Percentiles rank a stretch among this genome's conserved stretches.
phyloP scores from a whole-genome alignment of 1,284 basidiomycete genomes.

The Volvariella surrecta region DNA sequence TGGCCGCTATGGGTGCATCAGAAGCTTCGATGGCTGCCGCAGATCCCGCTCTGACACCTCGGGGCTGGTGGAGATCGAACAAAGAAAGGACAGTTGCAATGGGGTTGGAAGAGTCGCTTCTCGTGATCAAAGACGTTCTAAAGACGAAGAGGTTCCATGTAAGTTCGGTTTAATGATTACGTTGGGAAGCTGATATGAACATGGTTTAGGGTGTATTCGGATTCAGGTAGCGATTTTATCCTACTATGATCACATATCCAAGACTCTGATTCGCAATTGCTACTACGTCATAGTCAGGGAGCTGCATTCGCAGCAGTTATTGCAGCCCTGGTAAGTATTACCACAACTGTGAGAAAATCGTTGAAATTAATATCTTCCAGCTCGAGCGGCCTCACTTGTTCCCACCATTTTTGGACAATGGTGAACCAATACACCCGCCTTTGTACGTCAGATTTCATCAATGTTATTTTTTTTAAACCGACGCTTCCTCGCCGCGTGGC shows the following conservation, averaged over 20 bases:
- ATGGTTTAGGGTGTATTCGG: slow-evolving; percentile 68
- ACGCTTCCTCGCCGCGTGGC: neutral
- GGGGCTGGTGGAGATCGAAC: slow-evolving; percentile 75
- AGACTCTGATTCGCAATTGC: too few relatives aligned
- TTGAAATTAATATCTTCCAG: slow-evolving; percentile 12
- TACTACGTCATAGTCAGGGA: slow-evolving; percentile 76
- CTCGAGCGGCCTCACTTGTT: slow-evolving; percentile 36
- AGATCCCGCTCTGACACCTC: slow-evolving; percentile 58
- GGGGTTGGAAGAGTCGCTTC: slow-evolving; percentile 55
- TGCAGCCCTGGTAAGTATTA: slow-evolving; percentile 54
- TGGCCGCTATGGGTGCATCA: slow-evolving; percentile 45
- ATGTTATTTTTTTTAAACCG: slow-evolving; percentile 2
- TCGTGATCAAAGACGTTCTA: slow-evolving; percentile 38
- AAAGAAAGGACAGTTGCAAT: slow-evolving; percentile 38
- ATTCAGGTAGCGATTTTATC: slow-evolving; percentile 45
- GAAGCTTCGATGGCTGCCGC: slow-evolving; percentile 39
- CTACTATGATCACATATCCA: too few relatives aligned
- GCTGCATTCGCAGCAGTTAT: slow-evolving; percentile 74
- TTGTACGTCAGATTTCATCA: slow-evolving; percentile 41
- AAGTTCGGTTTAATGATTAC: slow-evolving; percentile 14
- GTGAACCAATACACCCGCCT: slow-evolving; percentile 55
- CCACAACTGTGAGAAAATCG: neutral
- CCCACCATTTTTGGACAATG: slow-evolving; percentile 60
- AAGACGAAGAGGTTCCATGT: slow-evolving; percentile 52
- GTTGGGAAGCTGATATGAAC: slow-evolving; percentile 3